Evolutionary conservation across 208 protist genomes (phyloP).

Genomic region (Trypanosoma platydactyli): DNA sequence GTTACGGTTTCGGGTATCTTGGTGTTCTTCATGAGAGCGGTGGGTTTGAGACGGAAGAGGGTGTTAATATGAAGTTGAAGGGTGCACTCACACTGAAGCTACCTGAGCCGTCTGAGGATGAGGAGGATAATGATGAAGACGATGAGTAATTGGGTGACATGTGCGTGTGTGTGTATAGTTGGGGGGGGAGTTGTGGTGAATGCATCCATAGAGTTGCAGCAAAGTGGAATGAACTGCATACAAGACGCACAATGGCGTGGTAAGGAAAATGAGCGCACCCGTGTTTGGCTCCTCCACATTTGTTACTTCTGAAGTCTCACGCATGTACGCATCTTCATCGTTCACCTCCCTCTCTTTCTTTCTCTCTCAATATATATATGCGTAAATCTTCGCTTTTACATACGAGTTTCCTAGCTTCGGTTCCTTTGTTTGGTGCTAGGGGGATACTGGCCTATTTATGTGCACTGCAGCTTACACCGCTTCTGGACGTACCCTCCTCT

Average conservation of each 20-base stretch:
- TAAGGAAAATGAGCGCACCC: background rate
- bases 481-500: too few species aligned
- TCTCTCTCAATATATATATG: too few species aligned
- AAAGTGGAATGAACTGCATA: background rate
- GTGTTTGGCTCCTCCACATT: too few species aligned
- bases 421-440: too few species aligned
- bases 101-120: slow-evolving; percentile 30
- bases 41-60: slow-evolving; percentile 74
- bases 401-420: too few species aligned
- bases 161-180: slow-evolving; percentile 30
- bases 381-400: too few species aligned
- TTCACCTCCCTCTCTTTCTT: too few species aligned
- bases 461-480: too few species aligned
- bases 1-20: slow-evolving; percentile 84
- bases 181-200: background rate
- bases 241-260: background rate
- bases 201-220: background rate
- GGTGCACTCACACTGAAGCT: slow-evolving; percentile 54
- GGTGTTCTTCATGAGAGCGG: slow-evolving; percentile 73
- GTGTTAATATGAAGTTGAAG: slow-evolving; percentile 49
- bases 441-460: too few species aligned
- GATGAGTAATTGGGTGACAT: slow-evolving; percentile 11
- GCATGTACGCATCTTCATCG: too few species aligned
- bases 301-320: too few species aligned
- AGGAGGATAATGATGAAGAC: slow-evolving; percentile 21